A percentile compares a stretch with the other conserved stretches of the same genome.
These are phyloP conservation scores for Gastroboletus turbinatus DNA, from an alignment of 1,284 basidiomycete species.

Conservation along the genomic window DNA sequence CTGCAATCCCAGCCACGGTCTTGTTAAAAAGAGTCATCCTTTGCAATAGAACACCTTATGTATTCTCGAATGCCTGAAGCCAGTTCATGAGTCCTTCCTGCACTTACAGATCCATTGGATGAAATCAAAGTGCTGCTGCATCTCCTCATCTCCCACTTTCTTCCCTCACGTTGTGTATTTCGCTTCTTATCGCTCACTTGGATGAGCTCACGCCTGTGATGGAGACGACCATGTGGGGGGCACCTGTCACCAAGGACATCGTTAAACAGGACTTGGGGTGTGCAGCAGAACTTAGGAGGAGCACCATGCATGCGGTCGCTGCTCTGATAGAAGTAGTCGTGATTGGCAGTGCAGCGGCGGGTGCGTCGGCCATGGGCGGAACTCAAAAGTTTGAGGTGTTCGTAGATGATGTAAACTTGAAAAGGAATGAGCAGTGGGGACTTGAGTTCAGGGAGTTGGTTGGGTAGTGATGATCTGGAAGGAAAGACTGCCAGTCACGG, in stretches of 20 bases:
- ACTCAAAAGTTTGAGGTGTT: constrained; percentile 67
- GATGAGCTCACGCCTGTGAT: constrained; percentile 84
- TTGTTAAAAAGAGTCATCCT: no score
- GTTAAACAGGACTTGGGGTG: constrained; percentile 98
- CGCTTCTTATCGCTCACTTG: constrained; percentile 56
- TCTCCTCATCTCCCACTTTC: constrained; percentile 93
- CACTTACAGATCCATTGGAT: constrained; percentile 87
- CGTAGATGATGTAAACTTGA: constrained; percentile 69
- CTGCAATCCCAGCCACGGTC: no score
- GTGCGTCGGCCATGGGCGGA: constrained; percentile 47
- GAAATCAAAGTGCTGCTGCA: constrained; percentile 94
- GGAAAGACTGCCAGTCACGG: no score
- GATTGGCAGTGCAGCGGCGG: constrained; percentile 51
- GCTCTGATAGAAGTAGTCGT: constrained; percentile 65
- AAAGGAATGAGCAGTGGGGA: constrained; percentile 62
- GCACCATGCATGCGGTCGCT: constrained; percentile 81
- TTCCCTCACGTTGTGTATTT: constrained; percentile 52
- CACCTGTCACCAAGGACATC: constrained; percentile 87
- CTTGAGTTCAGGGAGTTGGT: constrained; percentile 64
- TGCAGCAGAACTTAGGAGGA: constrained; percentile 87
- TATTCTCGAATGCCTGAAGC: no score
- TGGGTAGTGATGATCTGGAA: constrained; percentile 24
- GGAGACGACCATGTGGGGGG: constrained; percentile 89
- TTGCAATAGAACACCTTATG: no score
- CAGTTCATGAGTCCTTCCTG: no score